Evolutionary conservation across 2,329 filamentous ascomycete species (phyloP).

Genomic region (Pseudocercospora vitis): DNA sequence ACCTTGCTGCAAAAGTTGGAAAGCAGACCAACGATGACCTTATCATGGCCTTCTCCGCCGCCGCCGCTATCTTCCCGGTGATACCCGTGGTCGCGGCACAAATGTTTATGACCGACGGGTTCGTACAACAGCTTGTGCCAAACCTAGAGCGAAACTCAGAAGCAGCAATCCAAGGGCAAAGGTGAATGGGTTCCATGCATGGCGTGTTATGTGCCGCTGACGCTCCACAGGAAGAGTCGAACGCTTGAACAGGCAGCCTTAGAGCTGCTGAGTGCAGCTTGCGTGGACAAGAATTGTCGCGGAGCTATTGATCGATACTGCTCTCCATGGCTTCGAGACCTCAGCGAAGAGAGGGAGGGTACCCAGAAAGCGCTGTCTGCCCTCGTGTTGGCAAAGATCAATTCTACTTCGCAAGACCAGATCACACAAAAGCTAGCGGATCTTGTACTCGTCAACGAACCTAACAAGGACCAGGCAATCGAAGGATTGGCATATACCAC

Average conservation of each 20-base stretch:
- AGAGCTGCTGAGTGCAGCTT: slow-evolving; percentile 88
- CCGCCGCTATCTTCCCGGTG: slow-evolving; percentile 82
- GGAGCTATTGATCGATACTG: slow-evolving; percentile 84
- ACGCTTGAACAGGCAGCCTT: slow-evolving; percentile 84
- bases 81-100: slow-evolving; percentile 71
- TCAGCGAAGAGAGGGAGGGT: slow-evolving; percentile 55
- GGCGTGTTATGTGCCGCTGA: slow-evolving; percentile 21
- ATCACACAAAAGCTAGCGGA: slow-evolving; percentile 34
- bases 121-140: slow-evolving; percentile 69
- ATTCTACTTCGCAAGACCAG: slow-evolving; percentile 29
- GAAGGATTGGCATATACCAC: slow-evolving; percentile 93
- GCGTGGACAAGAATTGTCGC: slow-evolving; percentile 78
- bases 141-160: slow-evolving; percentile 54
- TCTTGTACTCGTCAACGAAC: slow-evolving; percentile 37
- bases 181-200: slow-evolving; percentile 22
- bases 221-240: slow-evolving; percentile 69
- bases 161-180: slow-evolving; percentile 35
- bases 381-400: slow-evolving; percentile 58
- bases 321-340: slow-evolving; percentile 79
- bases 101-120: slow-evolving; percentile 86
- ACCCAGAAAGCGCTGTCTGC: slow-evolving; percentile 44
- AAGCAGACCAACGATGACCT: slow-evolving; percentile 83
- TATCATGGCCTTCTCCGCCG: slow-evolving; percentile 90
- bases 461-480: slow-evolving; percentile 64
- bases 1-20: slow-evolving; percentile 70